Evolutionary conservation across 768 basidiomycete species (phyloP).

Genomic region (Mycena floridula): DNA sequence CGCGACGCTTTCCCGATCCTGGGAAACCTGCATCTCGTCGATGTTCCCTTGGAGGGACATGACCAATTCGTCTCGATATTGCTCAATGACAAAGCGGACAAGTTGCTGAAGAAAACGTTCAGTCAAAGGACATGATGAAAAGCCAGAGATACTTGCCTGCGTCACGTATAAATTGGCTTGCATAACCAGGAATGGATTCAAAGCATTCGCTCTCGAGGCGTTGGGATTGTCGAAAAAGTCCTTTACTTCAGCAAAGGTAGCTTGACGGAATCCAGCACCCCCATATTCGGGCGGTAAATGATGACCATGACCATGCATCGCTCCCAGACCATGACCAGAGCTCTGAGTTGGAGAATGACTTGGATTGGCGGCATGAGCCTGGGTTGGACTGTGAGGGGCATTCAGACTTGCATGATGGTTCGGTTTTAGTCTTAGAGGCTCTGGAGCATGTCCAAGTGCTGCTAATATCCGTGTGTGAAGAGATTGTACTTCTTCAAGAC

Average conservation of each 20-base stretch:
- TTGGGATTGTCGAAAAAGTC: constrained; percentile 92
- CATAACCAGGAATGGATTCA: constrained; percentile 88
- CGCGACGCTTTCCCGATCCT: constrained; percentile 79
- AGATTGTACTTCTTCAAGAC: constrained; percentile 79
- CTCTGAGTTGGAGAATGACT: background rate
- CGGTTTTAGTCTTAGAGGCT: constrained; percentile 65
- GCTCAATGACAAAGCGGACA: constrained; percentile 87
- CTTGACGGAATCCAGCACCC: constrained; percentile 70
- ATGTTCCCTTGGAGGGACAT: constrained; percentile 58
- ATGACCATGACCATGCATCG: background rate
- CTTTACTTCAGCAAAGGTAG: constrained; percentile 83
- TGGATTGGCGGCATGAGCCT: background rate
- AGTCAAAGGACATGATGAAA: constrained; percentile 4
- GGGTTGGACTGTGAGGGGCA: background rate
- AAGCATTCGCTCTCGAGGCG: constrained; percentile 75
- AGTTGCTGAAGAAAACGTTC: constrained; percentile 58
- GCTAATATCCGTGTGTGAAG: constrained; percentile 71
- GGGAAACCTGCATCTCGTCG: constrained; percentile 58
- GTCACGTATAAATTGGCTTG: constrained; percentile 92
- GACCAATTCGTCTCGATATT: constrained; percentile 84
- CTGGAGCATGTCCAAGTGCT: constrained; percentile 71
- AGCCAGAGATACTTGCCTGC: constrained; percentile 68
- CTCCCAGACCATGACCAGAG: background rate
- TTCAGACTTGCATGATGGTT: constrained; percentile 18
- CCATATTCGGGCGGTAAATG: constrained; percentile 53